These are phyloP conservation scores for Nothophaeocryptopus gaeumannii DNA, from an alignment of 2,329 filamentous ascomycete species.

Conservation along the genomic window DNA sequence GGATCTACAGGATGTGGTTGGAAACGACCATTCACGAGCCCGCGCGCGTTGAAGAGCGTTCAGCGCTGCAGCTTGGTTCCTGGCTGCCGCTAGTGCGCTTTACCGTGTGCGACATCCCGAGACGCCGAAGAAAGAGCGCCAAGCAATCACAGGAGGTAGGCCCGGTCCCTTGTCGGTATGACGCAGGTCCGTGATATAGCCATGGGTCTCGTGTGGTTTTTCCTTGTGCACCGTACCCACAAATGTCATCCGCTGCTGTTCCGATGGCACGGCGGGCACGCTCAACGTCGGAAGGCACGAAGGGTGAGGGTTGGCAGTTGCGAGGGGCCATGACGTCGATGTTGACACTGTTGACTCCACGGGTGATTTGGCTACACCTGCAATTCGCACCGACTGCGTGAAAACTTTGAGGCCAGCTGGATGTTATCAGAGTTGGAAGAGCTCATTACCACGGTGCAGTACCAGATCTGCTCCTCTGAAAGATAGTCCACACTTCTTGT, in stretches of 20 bases:
- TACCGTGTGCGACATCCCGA: too few relatives aligned
- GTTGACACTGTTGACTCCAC: too few relatives aligned
- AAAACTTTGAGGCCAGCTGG: conserved; percentile 8
- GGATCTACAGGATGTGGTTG: conserved; percentile 17
- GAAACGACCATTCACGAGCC: conserved; percentile 11
- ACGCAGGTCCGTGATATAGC: too few relatives aligned
- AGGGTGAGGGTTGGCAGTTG: neutral
- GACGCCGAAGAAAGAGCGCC: too few relatives aligned
- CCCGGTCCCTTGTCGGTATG: too few relatives aligned
- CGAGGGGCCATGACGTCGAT: conserved; percentile 1
- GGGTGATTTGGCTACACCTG: neutral
- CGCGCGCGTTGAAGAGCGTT: too few relatives aligned
- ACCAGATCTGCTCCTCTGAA: too few relatives aligned
- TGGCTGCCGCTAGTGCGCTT: too few relatives aligned
- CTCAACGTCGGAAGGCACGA: conserved; percentile 1
- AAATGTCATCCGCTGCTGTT: neutral
- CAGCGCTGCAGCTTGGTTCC: too few relatives aligned
- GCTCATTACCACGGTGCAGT: too few relatives aligned
- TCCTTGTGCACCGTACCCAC: neutral
- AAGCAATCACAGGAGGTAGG: too few relatives aligned
- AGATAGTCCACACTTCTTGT: too few relatives aligned
- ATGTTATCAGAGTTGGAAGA: conserved; percentile 5
- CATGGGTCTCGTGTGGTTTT: neutral
- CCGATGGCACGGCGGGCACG: neutral
- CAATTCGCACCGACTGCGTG: neutral